phyloP scores from a whole-genome alignment of 495 filamentous ascomycete species.

The Daldinia childiae region DNA sequence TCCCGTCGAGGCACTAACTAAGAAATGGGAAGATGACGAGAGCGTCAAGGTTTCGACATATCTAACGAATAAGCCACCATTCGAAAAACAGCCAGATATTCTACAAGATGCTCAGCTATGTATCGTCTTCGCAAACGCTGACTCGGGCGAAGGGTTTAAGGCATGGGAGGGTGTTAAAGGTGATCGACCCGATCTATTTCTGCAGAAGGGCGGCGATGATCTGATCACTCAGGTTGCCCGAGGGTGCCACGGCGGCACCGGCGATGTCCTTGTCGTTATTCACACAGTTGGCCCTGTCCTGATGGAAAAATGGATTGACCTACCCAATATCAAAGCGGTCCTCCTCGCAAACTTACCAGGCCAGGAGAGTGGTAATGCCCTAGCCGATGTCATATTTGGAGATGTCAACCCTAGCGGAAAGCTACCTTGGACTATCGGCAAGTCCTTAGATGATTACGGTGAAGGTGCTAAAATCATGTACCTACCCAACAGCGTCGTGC shows the following conservation, averaged over 20 bases:
- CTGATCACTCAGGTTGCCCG: slow-evolving; percentile 76
- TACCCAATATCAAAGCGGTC: slow-evolving; percentile 81
- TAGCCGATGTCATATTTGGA: slow-evolving; percentile 87
- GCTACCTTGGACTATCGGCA: slow-evolving; percentile 91
- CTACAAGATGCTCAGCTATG: slow-evolving; percentile 70
- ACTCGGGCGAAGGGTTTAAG: slow-evolving; percentile 73
- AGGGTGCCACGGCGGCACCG: slow-evolving; percentile 71
- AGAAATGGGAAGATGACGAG: background rate
- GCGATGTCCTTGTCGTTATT: slow-evolving; percentile 82
- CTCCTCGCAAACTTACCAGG: slow-evolving; percentile 89
- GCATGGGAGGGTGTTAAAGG: slow-evolving; percentile 70
- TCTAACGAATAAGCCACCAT: background rate
- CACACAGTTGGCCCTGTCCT: slow-evolving; percentile 91
- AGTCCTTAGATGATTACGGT: slow-evolving; percentile 82
- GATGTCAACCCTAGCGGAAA: slow-evolving; percentile 85
- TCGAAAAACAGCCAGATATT: slow-evolving; percentile 44
- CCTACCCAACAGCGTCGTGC: slow-evolving; percentile 73
- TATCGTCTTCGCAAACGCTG: slow-evolving; percentile 70
- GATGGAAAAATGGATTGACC: slow-evolving; percentile 84
- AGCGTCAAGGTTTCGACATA: background rate
- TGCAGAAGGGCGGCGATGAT: slow-evolving; percentile 80
- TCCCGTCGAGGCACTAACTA: slow-evolving; percentile 71
- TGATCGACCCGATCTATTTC: slow-evolving; percentile 82
- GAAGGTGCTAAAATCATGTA: slow-evolving; percentile 79
- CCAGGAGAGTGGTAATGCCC: slow-evolving; percentile 86